Conservation (phyloP, 345 rosid genomes). For the Populus ilicifolia region DNA sequence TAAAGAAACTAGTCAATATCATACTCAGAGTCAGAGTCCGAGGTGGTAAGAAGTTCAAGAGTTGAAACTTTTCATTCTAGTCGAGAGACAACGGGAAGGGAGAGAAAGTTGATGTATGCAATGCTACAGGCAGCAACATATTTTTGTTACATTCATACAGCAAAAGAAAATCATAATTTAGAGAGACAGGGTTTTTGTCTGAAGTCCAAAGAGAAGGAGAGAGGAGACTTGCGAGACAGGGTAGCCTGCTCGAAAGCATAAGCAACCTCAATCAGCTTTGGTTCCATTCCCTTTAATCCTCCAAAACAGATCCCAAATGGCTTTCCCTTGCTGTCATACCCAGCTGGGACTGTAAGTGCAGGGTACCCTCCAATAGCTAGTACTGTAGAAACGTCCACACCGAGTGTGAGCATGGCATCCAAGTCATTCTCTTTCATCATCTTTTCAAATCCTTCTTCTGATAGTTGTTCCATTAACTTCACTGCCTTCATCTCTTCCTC, state of each 20-base stretch:
- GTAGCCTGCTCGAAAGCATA: constrained; percentile 71
- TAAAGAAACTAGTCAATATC: too few relatives aligned
- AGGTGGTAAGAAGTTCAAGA: too few relatives aligned
- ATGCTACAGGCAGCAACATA: too few relatives aligned
- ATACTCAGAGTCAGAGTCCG: too few relatives aligned
- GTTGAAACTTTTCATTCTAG: too few relatives aligned
- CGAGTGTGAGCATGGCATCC: constrained; percentile 50
- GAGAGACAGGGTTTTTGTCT: background rate
- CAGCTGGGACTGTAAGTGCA: constrained; percentile 64
- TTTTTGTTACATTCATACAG: too few relatives aligned
- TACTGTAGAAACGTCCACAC: constrained; percentile 15
- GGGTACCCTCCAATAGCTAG: constrained; percentile 71
- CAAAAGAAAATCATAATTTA: background rate
- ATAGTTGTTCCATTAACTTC: constrained; percentile 23
- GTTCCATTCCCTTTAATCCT: constrained; percentile 59
- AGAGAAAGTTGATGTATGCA: too few relatives aligned
- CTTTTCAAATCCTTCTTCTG: constrained; percentile 50
- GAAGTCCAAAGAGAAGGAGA: constrained; percentile 6
- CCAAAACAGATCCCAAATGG: constrained; percentile 69
- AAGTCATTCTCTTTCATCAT: constrained; percentile 42
- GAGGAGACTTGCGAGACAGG: constrained; percentile 50
- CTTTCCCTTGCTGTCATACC: constrained; percentile 39
- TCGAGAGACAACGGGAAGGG: too few relatives aligned
- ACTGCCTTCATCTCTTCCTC: constrained; percentile 27
- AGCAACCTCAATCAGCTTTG: constrained; percentile 64